A percentile compares a stretch with the other conserved stretches of the same genome.
These are phyloP conservation scores for Taphrina flavorubra DNA, from an alignment of 1,139 yeast genomes.

Conservation along the genomic window DNA sequence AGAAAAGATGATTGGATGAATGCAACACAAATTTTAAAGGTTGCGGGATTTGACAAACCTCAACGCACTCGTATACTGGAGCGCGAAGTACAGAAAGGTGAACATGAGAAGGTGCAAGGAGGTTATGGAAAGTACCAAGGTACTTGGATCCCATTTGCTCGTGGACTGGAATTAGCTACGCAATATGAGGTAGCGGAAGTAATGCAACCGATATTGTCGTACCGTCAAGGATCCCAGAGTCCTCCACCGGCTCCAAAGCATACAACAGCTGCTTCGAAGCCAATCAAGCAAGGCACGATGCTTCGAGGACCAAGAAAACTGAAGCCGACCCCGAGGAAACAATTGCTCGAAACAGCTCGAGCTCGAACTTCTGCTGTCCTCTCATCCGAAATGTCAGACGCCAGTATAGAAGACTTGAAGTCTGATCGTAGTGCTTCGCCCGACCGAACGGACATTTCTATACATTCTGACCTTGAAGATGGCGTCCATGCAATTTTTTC, in stretches of 20 bases:
- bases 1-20: conserved; percentile 81
- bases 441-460: conserved; percentile 32
- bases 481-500: conserved; percentile 24
- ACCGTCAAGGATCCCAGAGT: conserved; percentile 57
- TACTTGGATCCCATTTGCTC: conserved; percentile 52
- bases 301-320: conserved; percentile 22
- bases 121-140: conserved; percentile 93
- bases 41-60: conserved; percentile 86
- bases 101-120: conserved; percentile 91
- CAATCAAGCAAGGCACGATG: conserved; percentile 13
- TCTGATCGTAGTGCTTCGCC: conserved; percentile 37
- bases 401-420: conserved; percentile 33
- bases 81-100: conserved; percentile 82
- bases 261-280: conserved; percentile 39
- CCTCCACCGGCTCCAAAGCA: conserved; percentile 43
- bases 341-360: conserved; percentile 1
- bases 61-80: conserved; percentile 84
- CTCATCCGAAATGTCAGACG: conserved; percentile 32
- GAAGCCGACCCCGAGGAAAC: conserved; percentile 22
- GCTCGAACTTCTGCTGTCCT: conserved; percentile 11
- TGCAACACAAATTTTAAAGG: conserved; percentile 87
- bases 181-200: conserved; percentile 69
- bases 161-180: conserved; percentile 67
- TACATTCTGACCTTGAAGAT: conserved; percentile 30
- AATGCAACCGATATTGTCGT: conserved; percentile 66